These are phyloP conservation scores for Colletotrichum noveboracense DNA, from an alignment of 2,329 filamentous ascomycete species.

Conservation along the genomic window DNA sequence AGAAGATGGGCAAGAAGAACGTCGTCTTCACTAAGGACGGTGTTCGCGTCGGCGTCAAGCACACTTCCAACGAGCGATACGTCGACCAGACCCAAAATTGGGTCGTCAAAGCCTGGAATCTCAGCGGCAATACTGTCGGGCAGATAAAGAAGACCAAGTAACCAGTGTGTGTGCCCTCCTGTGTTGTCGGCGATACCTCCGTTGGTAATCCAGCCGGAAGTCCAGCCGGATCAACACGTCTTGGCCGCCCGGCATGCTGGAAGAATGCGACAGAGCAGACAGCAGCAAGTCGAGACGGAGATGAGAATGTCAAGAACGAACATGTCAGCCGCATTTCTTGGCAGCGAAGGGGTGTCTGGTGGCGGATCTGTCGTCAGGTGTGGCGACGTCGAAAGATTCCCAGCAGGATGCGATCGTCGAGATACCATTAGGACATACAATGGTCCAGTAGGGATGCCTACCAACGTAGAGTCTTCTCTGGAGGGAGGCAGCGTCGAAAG, in stretches of 20 bases:
- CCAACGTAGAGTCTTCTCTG: neutral
- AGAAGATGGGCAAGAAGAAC: slow-evolving; percentile 78
- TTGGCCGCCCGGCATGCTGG: neutral
- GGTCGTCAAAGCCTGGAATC: slow-evolving; percentile 71
- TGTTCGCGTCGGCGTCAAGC: slow-evolving; percentile 72
- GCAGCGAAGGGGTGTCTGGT: neutral
- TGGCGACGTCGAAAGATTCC: neutral
- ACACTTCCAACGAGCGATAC: slow-evolving; percentile 72
- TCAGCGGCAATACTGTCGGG: slow-evolving; percentile 39
- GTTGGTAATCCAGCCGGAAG: neutral
- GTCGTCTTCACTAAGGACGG: slow-evolving; percentile 79
- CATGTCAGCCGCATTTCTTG: neutral
- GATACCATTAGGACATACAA: neutral
- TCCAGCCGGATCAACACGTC: neutral
- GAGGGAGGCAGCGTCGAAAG: neutral
- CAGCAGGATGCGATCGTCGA: neutral
- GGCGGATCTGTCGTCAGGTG: neutral
- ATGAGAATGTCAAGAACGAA: neutral
- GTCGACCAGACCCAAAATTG: slow-evolving; percentile 75
- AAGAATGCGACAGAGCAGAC: neutral
- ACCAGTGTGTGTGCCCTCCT: neutral
- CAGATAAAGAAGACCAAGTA: slow-evolving; percentile 21
- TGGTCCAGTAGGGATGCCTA: neutral
- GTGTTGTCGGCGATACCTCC: neutral
- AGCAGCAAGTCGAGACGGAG: neutral